Conservation (phyloP, 2,329 filamentous ascomycete genomes). For the Trichoderma sp. region DNA sequence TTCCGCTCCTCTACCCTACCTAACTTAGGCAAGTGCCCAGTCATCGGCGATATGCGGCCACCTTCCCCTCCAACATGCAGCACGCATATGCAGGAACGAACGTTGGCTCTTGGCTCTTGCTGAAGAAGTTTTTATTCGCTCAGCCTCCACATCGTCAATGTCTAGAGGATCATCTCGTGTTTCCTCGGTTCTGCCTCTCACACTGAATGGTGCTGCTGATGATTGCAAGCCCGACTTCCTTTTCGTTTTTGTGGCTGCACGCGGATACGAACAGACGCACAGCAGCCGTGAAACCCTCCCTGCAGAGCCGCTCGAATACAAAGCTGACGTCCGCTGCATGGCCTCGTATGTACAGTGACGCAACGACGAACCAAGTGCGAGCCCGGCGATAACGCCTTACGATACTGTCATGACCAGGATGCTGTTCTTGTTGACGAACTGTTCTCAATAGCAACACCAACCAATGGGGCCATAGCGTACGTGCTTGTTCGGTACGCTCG, state of each 20-base stretch:
- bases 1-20: neutral
- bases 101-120: neutral
- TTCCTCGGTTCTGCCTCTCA: too few species aligned
- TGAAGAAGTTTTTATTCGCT: slow-evolving; percentile 21
- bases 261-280: neutral
- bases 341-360: neutral
- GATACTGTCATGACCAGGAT: neutral
- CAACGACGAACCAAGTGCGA: neutral
- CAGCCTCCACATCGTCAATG: slow-evolving; percentile 14
- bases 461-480: too few species aligned
- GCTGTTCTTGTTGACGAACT: neutral
- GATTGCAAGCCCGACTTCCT: neutral
- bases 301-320: slow-evolving; percentile 1
- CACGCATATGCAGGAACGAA: slow-evolving; percentile 25
- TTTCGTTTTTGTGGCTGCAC: neutral
- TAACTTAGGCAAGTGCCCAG: neutral
- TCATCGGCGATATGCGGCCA: slow-evolving; percentile 26
- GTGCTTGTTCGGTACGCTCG: neutral
- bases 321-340: slow-evolving; percentile 11
- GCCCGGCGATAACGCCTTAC: slow-evolving; percentile 16
- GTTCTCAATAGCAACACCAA: neutral
- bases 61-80: slow-evolving; percentile 2
- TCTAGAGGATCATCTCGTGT: too few species aligned
- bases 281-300: neutral
- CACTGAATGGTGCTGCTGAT: too few species aligned